Conservation (phyloP, 73 alveolate genomes). For the Paramecium bursaria region DNA sequence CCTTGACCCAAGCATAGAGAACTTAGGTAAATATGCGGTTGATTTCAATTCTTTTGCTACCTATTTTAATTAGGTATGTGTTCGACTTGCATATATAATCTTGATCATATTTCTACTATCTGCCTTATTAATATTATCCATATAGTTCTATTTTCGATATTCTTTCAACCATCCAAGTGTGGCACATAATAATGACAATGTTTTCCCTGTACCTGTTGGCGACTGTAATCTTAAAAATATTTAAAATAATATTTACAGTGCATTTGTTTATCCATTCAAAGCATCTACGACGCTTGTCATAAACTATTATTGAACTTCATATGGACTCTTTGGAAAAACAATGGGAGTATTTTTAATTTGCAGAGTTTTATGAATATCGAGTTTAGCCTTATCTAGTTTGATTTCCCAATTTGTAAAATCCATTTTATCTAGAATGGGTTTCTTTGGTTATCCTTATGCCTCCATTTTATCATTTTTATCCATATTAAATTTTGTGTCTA, state of each 20-base stretch:
- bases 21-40: constrained; percentile 80
- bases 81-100: constrained; percentile 85
- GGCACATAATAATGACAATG: constrained; percentile 90
- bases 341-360: background rate
- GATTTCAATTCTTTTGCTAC: constrained; percentile 82
- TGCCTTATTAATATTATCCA: constrained; percentile 47
- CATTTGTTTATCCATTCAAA: constrained; percentile 8
- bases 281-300: constrained; percentile 23
- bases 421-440: no score
- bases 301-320: constrained; percentile 6
- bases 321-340: constrained; percentile 41
- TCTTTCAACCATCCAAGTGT: constrained; percentile 72
- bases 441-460: no score
- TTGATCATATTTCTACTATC: constrained; percentile 66
- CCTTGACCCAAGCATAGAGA: constrained; percentile 83
- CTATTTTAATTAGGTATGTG: constrained; percentile 87
- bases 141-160: constrained; percentile 31
- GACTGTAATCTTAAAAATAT: background rate
- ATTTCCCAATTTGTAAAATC: no score
- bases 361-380: background rate
- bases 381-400: background rate
- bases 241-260: constrained; percentile 3
- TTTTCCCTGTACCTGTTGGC: constrained; percentile 95
- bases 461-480: no score
- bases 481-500: no score